Percentiles rank a stretch among this genome's conserved stretches.
phyloP scores from a whole-genome alignment of 2,329 filamentous ascomycete species.

The Phialemonium atrogriseum region DNA sequence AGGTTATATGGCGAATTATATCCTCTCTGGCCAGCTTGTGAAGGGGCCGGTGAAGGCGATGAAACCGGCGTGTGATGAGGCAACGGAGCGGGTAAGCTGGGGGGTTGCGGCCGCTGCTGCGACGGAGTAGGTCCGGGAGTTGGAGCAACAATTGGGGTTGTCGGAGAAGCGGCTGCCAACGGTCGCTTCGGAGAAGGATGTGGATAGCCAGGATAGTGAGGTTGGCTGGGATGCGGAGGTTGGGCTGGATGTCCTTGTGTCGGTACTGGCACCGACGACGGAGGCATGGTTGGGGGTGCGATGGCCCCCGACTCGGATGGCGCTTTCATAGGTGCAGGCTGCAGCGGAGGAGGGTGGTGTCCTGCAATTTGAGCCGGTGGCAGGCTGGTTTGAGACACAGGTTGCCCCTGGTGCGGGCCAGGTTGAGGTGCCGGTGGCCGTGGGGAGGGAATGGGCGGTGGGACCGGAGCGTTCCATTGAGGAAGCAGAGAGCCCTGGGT shows the following conservation, averaged over 20 bases:
- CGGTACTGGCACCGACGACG: constrained; percentile 19
- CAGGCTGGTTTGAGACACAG: constrained; percentile 1
- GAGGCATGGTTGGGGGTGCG: constrained; percentile 24
- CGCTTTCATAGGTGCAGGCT: constrained; percentile 20
- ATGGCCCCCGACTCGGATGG: constrained; percentile 18
- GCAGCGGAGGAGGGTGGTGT: constrained; percentile 25
- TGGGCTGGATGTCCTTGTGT: constrained; percentile 13
- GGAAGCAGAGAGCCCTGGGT: not conserved
- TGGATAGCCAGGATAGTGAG: constrained; percentile 9
- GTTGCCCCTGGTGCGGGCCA: not conserved
- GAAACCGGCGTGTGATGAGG: constrained; percentile 6
- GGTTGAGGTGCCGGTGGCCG: constrained; percentile 3
- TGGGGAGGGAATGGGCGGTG: constrained; percentile 5
- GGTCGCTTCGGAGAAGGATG: constrained; percentile 12
- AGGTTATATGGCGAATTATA: constrained; percentile 20
- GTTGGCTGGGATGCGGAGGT: constrained; percentile 12
- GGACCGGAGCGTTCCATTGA: constrained; percentile 7
- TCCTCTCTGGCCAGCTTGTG: constrained; percentile 7
- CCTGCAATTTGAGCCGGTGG: constrained; percentile 17
- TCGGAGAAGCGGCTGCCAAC: constrained; percentile 12
- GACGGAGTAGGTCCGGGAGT: too few species aligned
- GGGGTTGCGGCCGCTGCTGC: constrained; percentile 10
- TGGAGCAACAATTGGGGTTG: too few species aligned
- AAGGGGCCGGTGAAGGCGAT: constrained; percentile 4
- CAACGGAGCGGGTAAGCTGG: constrained; percentile 11